A percentile compares a stretch with the other conserved stretches of the same genome.
phyloP scores from a whole-genome alignment of 805 yeast species.

The Saturnispora gosingensis region DNA sequence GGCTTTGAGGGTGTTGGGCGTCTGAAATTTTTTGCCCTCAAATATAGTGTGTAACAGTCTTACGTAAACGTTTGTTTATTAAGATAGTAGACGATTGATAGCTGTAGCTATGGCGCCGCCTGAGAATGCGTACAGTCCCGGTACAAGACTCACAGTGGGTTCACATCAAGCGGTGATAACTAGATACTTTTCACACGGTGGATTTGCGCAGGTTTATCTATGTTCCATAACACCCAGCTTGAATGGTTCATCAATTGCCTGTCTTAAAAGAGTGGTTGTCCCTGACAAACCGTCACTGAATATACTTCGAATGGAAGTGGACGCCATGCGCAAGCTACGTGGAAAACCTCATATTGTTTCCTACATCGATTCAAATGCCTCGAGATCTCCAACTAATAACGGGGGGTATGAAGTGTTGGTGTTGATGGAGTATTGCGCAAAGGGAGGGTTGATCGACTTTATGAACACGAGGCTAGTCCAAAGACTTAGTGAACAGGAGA shows the following conservation, averaged over 20 bases:
- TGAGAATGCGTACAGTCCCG: conserved; percentile 26
- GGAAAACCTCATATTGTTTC: conserved; percentile 52
- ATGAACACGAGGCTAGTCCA: conserved; percentile 65
- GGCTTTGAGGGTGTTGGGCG: not conserved
- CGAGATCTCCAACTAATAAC: conserved; percentile 30
- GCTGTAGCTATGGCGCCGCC: conserved; percentile 12
- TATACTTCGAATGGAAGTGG: conserved; percentile 64
- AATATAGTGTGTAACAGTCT: not conserved
- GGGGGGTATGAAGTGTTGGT: conserved; percentile 67
- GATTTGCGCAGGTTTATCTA: conserved; percentile 72
- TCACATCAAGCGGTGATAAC: conserved; percentile 36
- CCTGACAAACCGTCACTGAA: conserved; percentile 61
- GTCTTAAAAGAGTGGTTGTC: conserved; percentile 67
- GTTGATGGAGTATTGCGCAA: conserved; percentile 71
- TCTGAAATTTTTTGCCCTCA: not conserved
- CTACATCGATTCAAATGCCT: conserved; percentile 71
- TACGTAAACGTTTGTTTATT: not conserved
- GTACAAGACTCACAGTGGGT: conserved; percentile 42
- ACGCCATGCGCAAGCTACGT: conserved; percentile 60
- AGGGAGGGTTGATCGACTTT: conserved; percentile 68
- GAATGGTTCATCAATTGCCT: conserved; percentile 37
- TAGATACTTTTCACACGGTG: conserved; percentile 43
- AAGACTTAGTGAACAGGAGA: conserved; percentile 59
- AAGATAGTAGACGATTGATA: not conserved
- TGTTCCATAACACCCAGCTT: conserved; percentile 43